These are phyloP conservation scores for Wilcoxina mikolae DNA, from an alignment of 495 filamentous ascomycete species.

Conservation along the genomic window DNA sequence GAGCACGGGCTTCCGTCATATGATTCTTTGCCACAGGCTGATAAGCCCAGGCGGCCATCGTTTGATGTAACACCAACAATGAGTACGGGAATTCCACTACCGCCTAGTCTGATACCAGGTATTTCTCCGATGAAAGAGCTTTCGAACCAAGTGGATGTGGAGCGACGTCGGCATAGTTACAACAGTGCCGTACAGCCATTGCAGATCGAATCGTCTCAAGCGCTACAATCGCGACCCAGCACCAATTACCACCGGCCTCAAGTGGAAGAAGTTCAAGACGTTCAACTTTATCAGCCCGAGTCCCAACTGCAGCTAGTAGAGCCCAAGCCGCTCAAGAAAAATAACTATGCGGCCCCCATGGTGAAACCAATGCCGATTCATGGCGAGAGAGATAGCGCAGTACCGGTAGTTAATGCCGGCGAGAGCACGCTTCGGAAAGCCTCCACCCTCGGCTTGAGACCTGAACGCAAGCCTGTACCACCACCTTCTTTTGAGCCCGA, in stretches of 20 bases:
- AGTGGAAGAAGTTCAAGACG: conserved; percentile 26
- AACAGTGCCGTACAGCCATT: conserved; percentile 8
- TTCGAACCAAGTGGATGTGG: conserved; percentile 17
- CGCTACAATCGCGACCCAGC: conserved; percentile 12
- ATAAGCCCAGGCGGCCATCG: background rate
- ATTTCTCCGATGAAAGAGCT: conserved; percentile 22
- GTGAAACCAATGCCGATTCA: conserved; percentile 27
- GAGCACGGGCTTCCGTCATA: conserved; percentile 18
- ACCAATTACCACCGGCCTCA: conserved; percentile 26
- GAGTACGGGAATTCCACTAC: conserved; percentile 23
- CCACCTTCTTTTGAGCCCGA: conserved; percentile 10
- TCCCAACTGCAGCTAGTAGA: conserved; percentile 8
- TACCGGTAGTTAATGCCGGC: conserved; percentile 1
- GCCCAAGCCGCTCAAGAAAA: conserved; percentile 4
- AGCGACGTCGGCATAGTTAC: conserved; percentile 6
- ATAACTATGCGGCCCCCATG: conserved; percentile 11
- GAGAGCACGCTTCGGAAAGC: conserved; percentile 13
- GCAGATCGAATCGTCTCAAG: conserved; percentile 17
- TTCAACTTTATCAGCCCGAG: conserved; percentile 18
- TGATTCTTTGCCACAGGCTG: conserved; percentile 7
- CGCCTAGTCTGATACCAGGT: conserved; percentile 25
- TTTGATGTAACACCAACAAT: background rate
- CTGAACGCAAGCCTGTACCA: conserved; percentile 25
- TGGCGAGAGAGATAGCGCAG: conserved; percentile 16
- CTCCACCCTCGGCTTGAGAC: conserved; percentile 15